Evolutionary conservation across 371 early-diverging fungal species (phyloP).

Genomic region (Fennellomyces sp.): DNA sequence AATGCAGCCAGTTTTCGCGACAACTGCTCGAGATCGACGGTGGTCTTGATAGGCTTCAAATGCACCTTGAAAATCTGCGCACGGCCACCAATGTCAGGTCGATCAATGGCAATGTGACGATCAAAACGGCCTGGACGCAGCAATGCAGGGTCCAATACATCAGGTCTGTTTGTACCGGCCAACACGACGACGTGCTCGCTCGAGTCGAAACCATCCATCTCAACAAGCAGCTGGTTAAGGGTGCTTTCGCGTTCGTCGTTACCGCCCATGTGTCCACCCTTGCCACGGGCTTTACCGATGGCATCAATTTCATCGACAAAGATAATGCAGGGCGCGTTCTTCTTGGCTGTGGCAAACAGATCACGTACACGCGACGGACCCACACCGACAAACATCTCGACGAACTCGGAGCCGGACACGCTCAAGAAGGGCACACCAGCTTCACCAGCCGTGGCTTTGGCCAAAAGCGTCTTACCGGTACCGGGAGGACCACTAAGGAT

Average conservation of each 20-base stretch:
- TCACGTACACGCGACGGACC: slow-evolving; percentile 98
- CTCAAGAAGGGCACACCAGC: slow-evolving; percentile 97
- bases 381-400: slow-evolving; percentile 99
- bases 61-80: slow-evolving; percentile 96
- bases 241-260: slow-evolving; percentile 99
- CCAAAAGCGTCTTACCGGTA: slow-evolving; percentile 98
- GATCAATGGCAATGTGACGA: slow-evolving; percentile 96
- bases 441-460: slow-evolving; percentile 99
- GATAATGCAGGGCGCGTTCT: slow-evolving; percentile 97
- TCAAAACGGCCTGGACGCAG: slow-evolving; percentile 99
- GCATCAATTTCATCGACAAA: slow-evolving; percentile 99
- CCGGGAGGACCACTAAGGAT: slow-evolving; percentile 98
- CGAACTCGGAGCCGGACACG: slow-evolving; percentile 99
- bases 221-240: slow-evolving; percentile 96
- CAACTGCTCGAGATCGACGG: slow-evolving; percentile 16
- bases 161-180: slow-evolving; percentile 95
- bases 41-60: slow-evolving; percentile 74
- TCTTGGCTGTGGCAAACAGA: slow-evolving; percentile 96
- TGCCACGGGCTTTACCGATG: slow-evolving; percentile 97
- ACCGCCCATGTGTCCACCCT: slow-evolving; percentile 88
- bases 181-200: slow-evolving; percentile 93
- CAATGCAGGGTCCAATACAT: slow-evolving; percentile 91
- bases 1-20: slow-evolving; percentile 68
- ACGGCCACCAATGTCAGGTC: slow-evolving; percentile 95
- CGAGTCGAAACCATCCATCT: slow-evolving; percentile 99